These are phyloP conservation scores for Gossypium sturtianum DNA, from an alignment of 345 rosid species.

Conservation along the genomic window DNA sequence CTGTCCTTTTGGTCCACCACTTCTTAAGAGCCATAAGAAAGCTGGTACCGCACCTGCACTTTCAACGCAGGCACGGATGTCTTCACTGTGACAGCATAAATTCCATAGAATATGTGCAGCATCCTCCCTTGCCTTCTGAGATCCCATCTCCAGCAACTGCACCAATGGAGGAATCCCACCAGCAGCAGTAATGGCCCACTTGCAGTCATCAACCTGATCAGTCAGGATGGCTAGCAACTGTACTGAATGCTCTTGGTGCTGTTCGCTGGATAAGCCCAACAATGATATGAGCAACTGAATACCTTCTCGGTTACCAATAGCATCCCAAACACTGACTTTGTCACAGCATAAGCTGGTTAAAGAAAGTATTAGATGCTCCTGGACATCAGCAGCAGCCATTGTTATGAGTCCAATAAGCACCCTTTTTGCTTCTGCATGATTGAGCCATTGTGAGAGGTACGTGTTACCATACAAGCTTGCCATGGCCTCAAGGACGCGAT, in stretches of 20 bases:
- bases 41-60: slow-evolving; percentile 82
- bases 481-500: slow-evolving; percentile 85
- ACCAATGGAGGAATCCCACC: slow-evolving; percentile 95
- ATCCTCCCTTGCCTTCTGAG: slow-evolving; percentile 74
- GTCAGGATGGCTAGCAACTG: slow-evolving; percentile 60
- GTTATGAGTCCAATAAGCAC: slow-evolving; percentile 74
- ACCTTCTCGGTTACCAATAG: slow-evolving; percentile 78
- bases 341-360: slow-evolving; percentile 53
- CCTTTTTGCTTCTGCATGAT: slow-evolving; percentile 74
- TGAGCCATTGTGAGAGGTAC: slow-evolving; percentile 45
- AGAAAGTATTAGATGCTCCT: slow-evolving; percentile 54
- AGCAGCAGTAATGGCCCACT: slow-evolving; percentile 94
- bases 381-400: slow-evolving; percentile 62
- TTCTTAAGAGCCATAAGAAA: slow-evolving; percentile 67
- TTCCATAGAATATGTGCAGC: slow-evolving; percentile 70
- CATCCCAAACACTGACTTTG: slow-evolving; percentile 62
- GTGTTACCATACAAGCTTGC: slow-evolving; percentile 75
- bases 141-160: slow-evolving; percentile 72
- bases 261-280: slow-evolving; percentile 80
- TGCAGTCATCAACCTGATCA: slow-evolving; percentile 79
- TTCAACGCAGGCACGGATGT: slow-evolving; percentile 81
- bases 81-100: slow-evolving; percentile 80
- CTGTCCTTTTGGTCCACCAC: slow-evolving; percentile 65
- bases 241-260: slow-evolving; percentile 81
- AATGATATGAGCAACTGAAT: slow-evolving; percentile 70